Evolutionary conservation across 2,329 filamentous ascomycete species (phyloP).

Genomic region (Helotiales sp.): DNA sequence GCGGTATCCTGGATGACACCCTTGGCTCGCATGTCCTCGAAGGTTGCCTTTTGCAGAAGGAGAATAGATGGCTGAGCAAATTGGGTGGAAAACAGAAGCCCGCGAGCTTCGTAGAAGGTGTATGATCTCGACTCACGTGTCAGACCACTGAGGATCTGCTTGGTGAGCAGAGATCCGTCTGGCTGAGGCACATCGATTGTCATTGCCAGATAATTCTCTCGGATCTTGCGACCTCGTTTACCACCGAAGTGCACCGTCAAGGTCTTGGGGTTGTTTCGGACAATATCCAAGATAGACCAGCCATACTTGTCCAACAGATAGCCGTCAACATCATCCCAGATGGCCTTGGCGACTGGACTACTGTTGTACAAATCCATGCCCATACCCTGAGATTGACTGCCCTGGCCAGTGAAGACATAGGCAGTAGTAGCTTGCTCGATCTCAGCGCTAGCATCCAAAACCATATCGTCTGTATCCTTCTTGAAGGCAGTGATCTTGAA

Average conservation of each 20-base stretch:
- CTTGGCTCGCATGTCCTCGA: conserved; percentile 31
- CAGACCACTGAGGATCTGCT: conserved; percentile 15
- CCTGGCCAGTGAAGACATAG: conserved; percentile 44
- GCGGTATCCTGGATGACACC: conserved; percentile 28
- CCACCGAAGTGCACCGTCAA: conserved; percentile 41
- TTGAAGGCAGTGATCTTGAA: conserved; percentile 37
- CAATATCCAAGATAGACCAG: conserved; percentile 38
- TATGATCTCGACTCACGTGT: conserved; percentile 25
- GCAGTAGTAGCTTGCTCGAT: conserved; percentile 37
- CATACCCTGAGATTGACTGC: conserved; percentile 41
- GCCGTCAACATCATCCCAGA: conserved; percentile 41
- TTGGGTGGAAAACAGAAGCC: conserved; percentile 37
- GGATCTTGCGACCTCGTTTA: conserved; percentile 2
- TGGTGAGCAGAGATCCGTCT: neutral
- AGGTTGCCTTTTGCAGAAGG: conserved; percentile 27
- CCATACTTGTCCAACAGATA: conserved; percentile 37
- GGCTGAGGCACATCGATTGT: conserved; percentile 5
- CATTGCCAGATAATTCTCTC: conserved; percentile 18
- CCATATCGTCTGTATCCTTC: conserved; percentile 30
- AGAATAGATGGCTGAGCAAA: conserved; percentile 38
- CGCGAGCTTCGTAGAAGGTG: conserved; percentile 30
- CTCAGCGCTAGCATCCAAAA: conserved; percentile 39
- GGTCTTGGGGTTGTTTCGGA: conserved; percentile 39
- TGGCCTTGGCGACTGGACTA: conserved; percentile 32
- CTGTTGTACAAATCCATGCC: conserved; percentile 43